Percentiles rank a stretch among this genome's conserved stretches.
Conservation (phyloP, 2,329 filamentous ascomycete genomes). For the Ilyonectria robusta region DNA sequence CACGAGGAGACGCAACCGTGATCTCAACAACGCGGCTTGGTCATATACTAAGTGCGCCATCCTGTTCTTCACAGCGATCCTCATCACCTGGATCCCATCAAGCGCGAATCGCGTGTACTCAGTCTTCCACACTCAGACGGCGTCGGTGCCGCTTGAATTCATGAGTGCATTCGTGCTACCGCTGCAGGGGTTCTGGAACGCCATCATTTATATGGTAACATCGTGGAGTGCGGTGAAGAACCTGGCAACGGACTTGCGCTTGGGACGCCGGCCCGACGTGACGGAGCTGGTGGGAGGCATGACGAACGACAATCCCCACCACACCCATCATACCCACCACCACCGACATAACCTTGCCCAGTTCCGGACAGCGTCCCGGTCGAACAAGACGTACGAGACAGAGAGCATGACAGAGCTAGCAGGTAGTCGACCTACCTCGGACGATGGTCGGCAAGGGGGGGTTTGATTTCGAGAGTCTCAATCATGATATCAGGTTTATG, state of each 20-base stretch:
- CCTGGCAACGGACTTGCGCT: constrained; percentile 57
- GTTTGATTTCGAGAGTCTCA: constrained; percentile 10
- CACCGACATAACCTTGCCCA: constrained; percentile 44
- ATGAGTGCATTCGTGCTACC: constrained; percentile 82
- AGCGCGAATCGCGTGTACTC: constrained; percentile 83
- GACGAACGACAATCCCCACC: constrained; percentile 30
- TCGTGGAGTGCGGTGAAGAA: constrained; percentile 75
- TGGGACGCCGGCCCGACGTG: constrained; percentile 48
- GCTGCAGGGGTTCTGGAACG: constrained; percentile 89
- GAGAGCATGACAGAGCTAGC: constrained; percentile 68
- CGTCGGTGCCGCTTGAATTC: constrained; percentile 74
- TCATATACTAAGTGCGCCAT: constrained; percentile 79
- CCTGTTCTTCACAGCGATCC: constrained; percentile 79
- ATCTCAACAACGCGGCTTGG: constrained; percentile 75
- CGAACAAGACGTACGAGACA: constrained; percentile 58
- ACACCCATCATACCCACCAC: constrained; percentile 23
- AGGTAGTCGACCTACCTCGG: constrained; percentile 54
- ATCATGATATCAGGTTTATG: background rate
- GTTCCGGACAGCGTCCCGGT: constrained; percentile 52
- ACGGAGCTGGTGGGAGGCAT: constrained; percentile 53
- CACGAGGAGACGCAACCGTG: constrained; percentile 59
- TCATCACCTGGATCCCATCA: constrained; percentile 84
- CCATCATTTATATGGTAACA: constrained; percentile 80
- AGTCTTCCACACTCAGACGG: constrained; percentile 68
- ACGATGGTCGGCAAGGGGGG: constrained; percentile 45